These are phyloP conservation scores for Helichrysum umbraculigerum DNA, from an alignment of 129 eudicot species.

Conservation along the genomic window DNA sequence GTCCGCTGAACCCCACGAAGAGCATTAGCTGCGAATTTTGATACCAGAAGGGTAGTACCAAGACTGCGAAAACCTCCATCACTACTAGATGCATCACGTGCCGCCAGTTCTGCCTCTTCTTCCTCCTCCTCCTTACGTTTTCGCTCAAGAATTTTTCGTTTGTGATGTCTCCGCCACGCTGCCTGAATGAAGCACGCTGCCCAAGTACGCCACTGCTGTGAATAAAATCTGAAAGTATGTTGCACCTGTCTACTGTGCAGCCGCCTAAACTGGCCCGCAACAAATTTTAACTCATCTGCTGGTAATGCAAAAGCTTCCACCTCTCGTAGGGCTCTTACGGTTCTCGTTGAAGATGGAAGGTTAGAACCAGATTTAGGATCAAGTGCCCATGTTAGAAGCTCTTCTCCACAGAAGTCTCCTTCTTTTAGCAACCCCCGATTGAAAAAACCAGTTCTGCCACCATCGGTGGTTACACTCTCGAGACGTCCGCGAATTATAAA, in stretches of 20 bases:
- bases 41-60: constrained; percentile 74
- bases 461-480: constrained; percentile 88
- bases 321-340: constrained; percentile 73
- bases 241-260: constrained; percentile 93
- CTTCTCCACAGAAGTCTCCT: constrained; percentile 94
- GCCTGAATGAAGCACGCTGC: constrained; percentile 91
- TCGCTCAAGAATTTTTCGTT: constrained; percentile 54
- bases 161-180: constrained; percentile 75
- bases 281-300: constrained; percentile 86
- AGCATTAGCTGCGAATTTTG: constrained; percentile 79
- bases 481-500: constrained; percentile 91
- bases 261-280: constrained; percentile 84
- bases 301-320: constrained; percentile 87
- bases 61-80: constrained; percentile 63
- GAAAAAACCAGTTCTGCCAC: constrained; percentile 84
- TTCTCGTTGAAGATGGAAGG: constrained; percentile 87
- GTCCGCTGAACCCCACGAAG: constrained; percentile 81
- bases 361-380: constrained; percentile 80
- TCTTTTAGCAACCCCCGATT: constrained; percentile 76
- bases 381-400: constrained; percentile 90
- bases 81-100: constrained; percentile 3
- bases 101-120: constrained; percentile 40
- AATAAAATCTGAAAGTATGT: constrained; percentile 86
- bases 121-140: constrained; percentile 63
- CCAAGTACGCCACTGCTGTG: constrained; percentile 96